Percentiles rank a stretch among this genome's conserved stretches.
phyloP scores from a whole-genome alignment of 192 early-diverging fungal genomes.

The Gryganskiella cystojenkinii region DNA sequence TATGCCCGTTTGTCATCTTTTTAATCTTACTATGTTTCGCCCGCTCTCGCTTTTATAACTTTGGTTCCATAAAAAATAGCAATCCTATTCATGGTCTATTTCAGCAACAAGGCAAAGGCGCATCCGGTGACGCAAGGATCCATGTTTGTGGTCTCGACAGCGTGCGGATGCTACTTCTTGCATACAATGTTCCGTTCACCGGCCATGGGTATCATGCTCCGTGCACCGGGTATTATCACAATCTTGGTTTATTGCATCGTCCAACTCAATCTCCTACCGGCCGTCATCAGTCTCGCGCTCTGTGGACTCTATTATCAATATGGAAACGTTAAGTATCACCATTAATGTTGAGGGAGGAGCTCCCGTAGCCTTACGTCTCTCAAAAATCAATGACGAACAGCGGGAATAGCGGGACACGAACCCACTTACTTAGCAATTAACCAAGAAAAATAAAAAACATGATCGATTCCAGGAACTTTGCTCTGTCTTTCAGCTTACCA shows the following conservation, averaged over 20 bases:
- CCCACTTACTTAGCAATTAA: too few species aligned
- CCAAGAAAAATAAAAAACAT: too few species aligned
- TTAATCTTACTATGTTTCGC: neutral
- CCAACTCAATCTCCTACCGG: constrained; percentile 60
- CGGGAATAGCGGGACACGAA: too few species aligned
- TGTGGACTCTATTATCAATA: constrained; percentile 59
- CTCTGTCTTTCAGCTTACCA: too few species aligned
- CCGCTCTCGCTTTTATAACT: neutral
- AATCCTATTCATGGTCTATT: constrained; percentile 68
- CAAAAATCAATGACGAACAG: too few species aligned
- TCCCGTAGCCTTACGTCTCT: too few species aligned
- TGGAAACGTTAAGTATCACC: constrained; percentile 50
- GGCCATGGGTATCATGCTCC: constrained; percentile 76
- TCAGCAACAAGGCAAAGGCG: constrained; percentile 66
- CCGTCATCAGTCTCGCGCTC: constrained; percentile 51
- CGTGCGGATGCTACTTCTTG: constrained; percentile 71
- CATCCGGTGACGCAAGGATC: constrained; percentile 55
- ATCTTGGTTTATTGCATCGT: constrained; percentile 73
- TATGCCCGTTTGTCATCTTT: neutral
- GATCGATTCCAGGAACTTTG: too few species aligned
- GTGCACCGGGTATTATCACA: constrained; percentile 77
- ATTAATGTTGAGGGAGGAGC: neutral
- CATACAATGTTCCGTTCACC: constrained; percentile 72
- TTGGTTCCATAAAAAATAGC: constrained; percentile 19
- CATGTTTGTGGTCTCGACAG: constrained; percentile 59